Base-by-base conservation (phyloP, 2,329 filamentous ascomycete species). In the Exserohilum turcica region DNA sequence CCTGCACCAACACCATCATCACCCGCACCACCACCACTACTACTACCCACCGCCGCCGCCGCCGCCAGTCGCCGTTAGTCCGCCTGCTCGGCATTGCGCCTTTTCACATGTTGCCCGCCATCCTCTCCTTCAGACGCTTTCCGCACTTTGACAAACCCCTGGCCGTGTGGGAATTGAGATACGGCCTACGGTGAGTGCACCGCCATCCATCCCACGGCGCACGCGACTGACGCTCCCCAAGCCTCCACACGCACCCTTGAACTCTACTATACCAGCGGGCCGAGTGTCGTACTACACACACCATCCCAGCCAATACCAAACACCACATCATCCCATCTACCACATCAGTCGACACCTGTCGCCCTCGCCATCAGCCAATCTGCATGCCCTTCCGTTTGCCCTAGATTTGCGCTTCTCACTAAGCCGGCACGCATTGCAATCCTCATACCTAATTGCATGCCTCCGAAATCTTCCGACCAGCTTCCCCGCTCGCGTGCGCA, bases 71-170 rank as follows among this genome's bases (percentile, higher is more conserved):
- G 57, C 56, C 48, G 48, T 47, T 35, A 48, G 55, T 43, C 36
- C 45, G 37, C 32, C 57, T 54, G 36, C 47, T 64, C 44, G 48
- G 60, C 56, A 49, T 45, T 54, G 58, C 56, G 49, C 55, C 54
- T 58, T 60, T 60, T 66, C 64, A 67, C 64, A 67, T 67, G 64
- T 59, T 55, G 64, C 63, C 61, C 54, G 58, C 39, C 56, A 57
- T 43, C 40, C 33, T 55, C 54, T 62, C 57, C 51, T 62, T 62
- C 48, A 56, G 56, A 65, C 55, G 58, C 63, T 57, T 65, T 64
- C 56, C 59, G 57, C 60, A 56, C 18, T 67, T 67, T 47, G 64
- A 67, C 48, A 66, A 67, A 55, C 60, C 61, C 52, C 48, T 67
- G 45, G 64, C 64, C 40, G 61, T 65, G 49, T 65, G 63, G 59